These are phyloP conservation scores for Dictyostelium discoideum DNA, from an alignment of 78 protist species.

Conservation along the genomic window DNA sequence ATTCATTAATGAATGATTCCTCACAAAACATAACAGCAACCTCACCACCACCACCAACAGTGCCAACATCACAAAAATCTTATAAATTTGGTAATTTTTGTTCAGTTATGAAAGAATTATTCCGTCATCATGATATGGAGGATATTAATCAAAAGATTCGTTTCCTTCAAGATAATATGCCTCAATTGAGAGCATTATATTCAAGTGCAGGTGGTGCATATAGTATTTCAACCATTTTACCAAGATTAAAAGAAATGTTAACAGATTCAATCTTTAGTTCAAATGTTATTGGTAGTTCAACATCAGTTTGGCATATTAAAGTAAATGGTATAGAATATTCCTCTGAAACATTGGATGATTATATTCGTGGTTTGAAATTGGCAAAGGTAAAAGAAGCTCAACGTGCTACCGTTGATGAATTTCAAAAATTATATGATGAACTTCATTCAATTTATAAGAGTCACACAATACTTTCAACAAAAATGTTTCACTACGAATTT, in stretches of 20 bases:
- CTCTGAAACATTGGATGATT: slow-evolving; percentile 29
- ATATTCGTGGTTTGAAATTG: slow-evolving; percentile 50
- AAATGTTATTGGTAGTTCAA: not conserved
- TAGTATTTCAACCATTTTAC: not conserved
- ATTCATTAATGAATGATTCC: not conserved
- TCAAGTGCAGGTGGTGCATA: slow-evolving; percentile 28
- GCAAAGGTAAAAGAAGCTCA: not conserved
- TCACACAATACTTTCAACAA: not conserved
- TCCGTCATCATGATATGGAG: not conserved
- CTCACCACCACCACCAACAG: not conserved
- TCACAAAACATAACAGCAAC: not conserved
- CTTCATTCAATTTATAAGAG: not conserved
- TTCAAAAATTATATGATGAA: not conserved
- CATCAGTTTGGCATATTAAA: slow-evolving; percentile 28
- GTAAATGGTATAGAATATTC: slow-evolving; percentile 11
- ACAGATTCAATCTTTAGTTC: slow-evolving; percentile 18
- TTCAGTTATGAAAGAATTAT: not conserved
- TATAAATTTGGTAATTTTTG: not conserved
- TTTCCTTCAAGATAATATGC: not conserved
- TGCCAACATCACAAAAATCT: not conserved
- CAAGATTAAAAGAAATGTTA: slow-evolving; percentile 9
- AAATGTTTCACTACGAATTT: not conserved
- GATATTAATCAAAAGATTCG: not conserved
- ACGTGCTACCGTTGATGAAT: not conserved
- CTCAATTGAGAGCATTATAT: not conserved